Base-by-base conservation (phyloP, 345 rosid species). In the Luvunga scandens region DNA sequence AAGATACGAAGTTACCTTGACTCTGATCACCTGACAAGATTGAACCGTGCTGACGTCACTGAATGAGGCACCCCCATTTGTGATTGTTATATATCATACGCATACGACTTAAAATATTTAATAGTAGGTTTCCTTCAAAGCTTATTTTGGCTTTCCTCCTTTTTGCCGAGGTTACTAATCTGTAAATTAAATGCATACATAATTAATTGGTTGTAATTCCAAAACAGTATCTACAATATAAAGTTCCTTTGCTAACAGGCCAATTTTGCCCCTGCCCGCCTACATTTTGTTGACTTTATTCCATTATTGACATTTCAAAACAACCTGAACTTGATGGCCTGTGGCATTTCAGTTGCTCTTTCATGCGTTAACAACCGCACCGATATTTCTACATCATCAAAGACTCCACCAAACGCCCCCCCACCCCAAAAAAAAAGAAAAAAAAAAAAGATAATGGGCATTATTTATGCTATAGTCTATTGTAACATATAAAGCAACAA, bases 151-250 rank as follows among this genome's bases (percentile, higher is more conserved):
- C 30, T 75, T 75, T 71, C 59, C 64, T 21, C 34, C 55, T 63
- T 79, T 48, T 75, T 7, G 79, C 50, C 78, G 83, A 75, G 38
- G 80, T 77, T 74, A 66, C 79, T 68, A 45, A 56, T 69, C 75
- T 83, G 88, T 83, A 83, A 77, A 86, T 79, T 79, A 71, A 74
- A 74, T 28, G 71, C 60, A 70, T 67, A 59, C 38, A 59, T 76
- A 69, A 72, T 48, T 76, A 69, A 72, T 48, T 30, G 38, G 39
- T 39, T 79, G 85, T 71, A 82, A 74, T 77, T 68, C 55, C 39
- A 45, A 27, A 81, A 33, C 62, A 53, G 30, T 53, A 65, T 75
- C 24, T 75, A 75, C 36, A 65, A n/a, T 22, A 45, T 48, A 42
- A 64, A 74, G 60, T 75, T 75, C 8, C 77, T 39, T 27, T 38